phyloP scores from a whole-genome alignment of 352 stramenopile species.

The Phytopythium cucurbitacearum region DNA sequence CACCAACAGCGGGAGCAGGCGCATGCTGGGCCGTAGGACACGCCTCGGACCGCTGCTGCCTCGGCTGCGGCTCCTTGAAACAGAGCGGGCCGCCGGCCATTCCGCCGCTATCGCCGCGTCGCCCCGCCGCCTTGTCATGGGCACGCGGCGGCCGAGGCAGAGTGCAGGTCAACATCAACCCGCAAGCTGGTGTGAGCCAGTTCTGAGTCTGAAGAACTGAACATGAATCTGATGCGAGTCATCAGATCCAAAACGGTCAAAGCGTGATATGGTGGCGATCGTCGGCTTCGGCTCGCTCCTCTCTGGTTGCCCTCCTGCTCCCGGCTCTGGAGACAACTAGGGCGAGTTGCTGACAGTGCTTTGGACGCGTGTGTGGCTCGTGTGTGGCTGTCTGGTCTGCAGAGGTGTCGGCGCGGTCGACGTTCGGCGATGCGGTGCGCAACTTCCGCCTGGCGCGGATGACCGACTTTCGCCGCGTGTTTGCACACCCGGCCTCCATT shows the following conservation, averaged over 20 bases:
- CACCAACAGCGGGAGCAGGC: not conserved
- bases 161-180: constrained; percentile 10
- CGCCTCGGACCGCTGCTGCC: too few relatives aligned
- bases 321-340: not conserved
- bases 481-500: constrained; percentile 89
- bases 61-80: too few relatives aligned
- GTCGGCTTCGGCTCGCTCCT: constrained; percentile 91
- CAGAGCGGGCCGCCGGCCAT: too few relatives aligned
- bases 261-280: constrained; percentile 54
- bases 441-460: constrained; percentile 89
- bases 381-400: not conserved
- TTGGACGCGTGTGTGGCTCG: not conserved
- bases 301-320: constrained; percentile 32
- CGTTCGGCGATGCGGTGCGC: constrained; percentile 78
- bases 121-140: too few relatives aligned
- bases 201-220: not conserved
- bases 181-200: not conserved
- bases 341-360: not conserved
- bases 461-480: constrained; percentile 84
- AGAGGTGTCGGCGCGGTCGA: constrained; percentile 80
- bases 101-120: too few relatives aligned
- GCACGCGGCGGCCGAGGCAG: not conserved
- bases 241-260: not conserved
- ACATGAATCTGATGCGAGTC: constrained; percentile 7
- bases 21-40: too few relatives aligned